Percentiles rank a stretch among this genome's conserved stretches.
Evolutionary conservation across 1,284 basidiomycete genomes (phyloP).

Genomic region (Austroboletus novae-zelandiae): DNA sequence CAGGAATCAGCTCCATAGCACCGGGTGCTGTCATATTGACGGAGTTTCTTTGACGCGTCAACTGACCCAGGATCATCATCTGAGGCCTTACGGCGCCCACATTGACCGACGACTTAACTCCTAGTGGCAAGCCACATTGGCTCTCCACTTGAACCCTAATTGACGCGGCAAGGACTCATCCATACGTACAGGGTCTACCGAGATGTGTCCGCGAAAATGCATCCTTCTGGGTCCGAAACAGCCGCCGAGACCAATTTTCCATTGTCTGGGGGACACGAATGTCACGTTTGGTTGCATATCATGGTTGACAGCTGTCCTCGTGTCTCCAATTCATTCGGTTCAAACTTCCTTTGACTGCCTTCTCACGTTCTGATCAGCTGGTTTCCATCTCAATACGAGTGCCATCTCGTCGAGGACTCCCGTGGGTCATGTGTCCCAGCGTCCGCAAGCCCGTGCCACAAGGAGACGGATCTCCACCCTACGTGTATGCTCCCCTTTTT

Average conservation of each 20-base stretch:
- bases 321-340: slow-evolving; percentile 10
- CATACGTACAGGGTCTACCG: slow-evolving; percentile 3
- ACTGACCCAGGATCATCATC: not conserved
- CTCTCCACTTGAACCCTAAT: not conserved
- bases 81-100: slow-evolving; percentile 1
- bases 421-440: not conserved
- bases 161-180: not conserved
- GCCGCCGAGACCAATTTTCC: not conserved
- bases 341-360: not conserved
- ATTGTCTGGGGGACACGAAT: slow-evolving; percentile 6
- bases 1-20: not conserved
- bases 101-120: not conserved
- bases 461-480: slow-evolving; percentile 4
- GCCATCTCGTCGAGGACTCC: not conserved
- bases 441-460: slow-evolving; percentile 5
- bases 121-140: not conserved
- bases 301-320: slow-evolving; percentile 8
- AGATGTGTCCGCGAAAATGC: slow-evolving; percentile 11
- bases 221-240: slow-evolving; percentile 5
- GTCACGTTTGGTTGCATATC: slow-evolving; percentile 5
- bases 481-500: slow-evolving; percentile 1
- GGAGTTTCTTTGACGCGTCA: not conserved
- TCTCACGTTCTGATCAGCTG: slow-evolving; percentile 5
- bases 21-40: not conserved
- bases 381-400: not conserved